Percentiles rank a stretch among this genome's conserved stretches.
Conservation (phyloP, 169 alveolate species). For the Cryptosporidium ryanae region DNA sequence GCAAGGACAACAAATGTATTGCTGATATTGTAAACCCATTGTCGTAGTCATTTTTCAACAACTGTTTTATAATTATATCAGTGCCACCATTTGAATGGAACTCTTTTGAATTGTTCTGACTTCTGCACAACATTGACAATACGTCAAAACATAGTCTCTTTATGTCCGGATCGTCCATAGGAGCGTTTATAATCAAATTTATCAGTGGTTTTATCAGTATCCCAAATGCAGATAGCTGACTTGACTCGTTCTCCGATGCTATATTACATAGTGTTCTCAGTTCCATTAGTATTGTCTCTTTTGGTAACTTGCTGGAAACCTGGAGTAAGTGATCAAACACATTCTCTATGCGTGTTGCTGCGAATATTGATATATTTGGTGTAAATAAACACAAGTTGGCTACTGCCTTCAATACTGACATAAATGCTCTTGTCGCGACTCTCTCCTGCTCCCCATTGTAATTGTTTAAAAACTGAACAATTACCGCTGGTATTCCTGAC, state of each 20-base stretch:
- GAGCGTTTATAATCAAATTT: constrained; percentile 80
- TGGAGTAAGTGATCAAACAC: constrained; percentile 47
- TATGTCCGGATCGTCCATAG: constrained; percentile 86
- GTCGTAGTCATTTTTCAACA: constrained; percentile 88
- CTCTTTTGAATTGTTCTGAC: constrained; percentile 82
- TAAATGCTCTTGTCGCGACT: constrained; percentile 86
- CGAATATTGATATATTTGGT: constrained; percentile 80
- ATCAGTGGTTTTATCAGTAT: constrained; percentile 84
- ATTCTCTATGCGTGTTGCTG: constrained; percentile 49
- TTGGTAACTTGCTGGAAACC: constrained; percentile 45
- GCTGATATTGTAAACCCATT: constrained; percentile 84
- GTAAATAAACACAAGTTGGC: constrained; percentile 88
- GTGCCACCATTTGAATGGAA: constrained; percentile 86
- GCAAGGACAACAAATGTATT: constrained; percentile 87
- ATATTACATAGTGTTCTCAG: constrained; percentile 88
- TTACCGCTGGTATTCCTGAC: constrained; percentile 89
- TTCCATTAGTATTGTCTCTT: constrained; percentile 78
- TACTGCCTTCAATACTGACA: constrained; percentile 88
- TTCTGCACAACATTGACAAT: constrained; percentile 86
- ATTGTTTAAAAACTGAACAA: constrained; percentile 83
- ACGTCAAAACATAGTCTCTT: constrained; percentile 86
- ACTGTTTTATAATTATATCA: constrained; percentile 81
- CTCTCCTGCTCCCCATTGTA: constrained; percentile 84
- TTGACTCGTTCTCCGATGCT: constrained; percentile 89
- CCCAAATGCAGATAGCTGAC: constrained; percentile 87